Evolutionary conservation across 1,284 basidiomycete species (phyloP), one percentile per base, ranked within the genome.

Genomic region (Waitea zeae): DNA sequence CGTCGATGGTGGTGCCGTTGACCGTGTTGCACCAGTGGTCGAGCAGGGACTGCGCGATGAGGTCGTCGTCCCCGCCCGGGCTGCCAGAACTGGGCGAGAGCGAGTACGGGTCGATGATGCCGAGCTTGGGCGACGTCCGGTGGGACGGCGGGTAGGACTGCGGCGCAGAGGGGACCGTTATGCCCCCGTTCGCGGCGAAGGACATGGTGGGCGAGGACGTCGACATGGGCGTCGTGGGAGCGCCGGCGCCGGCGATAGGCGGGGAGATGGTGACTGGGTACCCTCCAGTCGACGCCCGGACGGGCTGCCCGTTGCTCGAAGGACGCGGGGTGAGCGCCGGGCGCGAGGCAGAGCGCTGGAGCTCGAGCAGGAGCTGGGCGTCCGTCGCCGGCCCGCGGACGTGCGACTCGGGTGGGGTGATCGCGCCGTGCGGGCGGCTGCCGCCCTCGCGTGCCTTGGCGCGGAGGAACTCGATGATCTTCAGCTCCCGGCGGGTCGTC

Each of bases 11-110:
- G 11, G 63, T 64, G 41, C 73, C 75, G 47, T 67, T 78, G 42
- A 82, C 68, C 13, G 73, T 70, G 40, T 75, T 76, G 47, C 71
- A 78, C 81, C 81, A 86, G 42, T 83, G 74, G 47, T 86, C 80
- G 33, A 86, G 57, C 37, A 86, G 50, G 12, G 67, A 66, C 46
- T 86, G 81, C 5, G 80, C 80, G 11, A 73, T 57, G 24, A 67
- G 72, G 17, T 84, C 81, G 20, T 82, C 80, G 24, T 60, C 66
- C 36, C 62, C 64, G 7, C 24, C 24, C 3, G 79, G 79, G 48
- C 78, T 81, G 12, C 65, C 68, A 20, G 73, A 66, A 18, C 64
- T 17, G 58, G 62, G 36, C 67, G 73, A 17, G 67, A 75, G 36
- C 53, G 56, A 3, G 26, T 26, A 30, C n/a, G 34, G 12, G 17